A percentile compares a stretch with the other conserved stretches of the same genome.
These are phyloP conservation scores for Baudoinia panamericana DNA, from an alignment of 495 filamentous ascomycete genomes.

Conservation along the genomic window DNA sequence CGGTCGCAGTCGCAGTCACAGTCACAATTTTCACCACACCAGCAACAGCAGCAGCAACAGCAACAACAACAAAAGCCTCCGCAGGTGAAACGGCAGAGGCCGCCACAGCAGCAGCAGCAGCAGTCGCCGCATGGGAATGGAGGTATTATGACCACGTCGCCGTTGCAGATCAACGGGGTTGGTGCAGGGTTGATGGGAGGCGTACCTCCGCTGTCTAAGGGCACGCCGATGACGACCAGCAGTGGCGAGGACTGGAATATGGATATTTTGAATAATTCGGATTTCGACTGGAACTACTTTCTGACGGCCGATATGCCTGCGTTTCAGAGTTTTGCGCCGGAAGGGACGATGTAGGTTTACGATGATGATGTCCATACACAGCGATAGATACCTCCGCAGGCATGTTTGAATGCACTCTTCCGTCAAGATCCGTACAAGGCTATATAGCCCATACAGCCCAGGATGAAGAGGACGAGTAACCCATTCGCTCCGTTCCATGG, in stretches of 20 bases:
- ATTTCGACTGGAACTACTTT: conserved; percentile 21
- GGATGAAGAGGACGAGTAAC: no score
- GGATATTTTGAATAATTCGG: conserved; percentile 14
- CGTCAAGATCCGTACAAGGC: no score
- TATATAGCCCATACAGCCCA: no score
- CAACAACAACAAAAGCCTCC: background rate
- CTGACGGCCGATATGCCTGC: conserved; percentile 17
- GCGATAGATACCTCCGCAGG: no score
- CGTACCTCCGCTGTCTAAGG: background rate
- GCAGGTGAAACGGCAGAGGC: background rate
- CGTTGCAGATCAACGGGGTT: background rate
- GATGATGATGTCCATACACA: no score
- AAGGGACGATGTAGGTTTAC: conserved; percentile 17
- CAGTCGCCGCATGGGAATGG: background rate
- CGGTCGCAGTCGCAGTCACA: background rate
- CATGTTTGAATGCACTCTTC: no score
- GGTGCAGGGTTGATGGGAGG: background rate
- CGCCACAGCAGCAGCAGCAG: background rate
- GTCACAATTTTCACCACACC: no score
- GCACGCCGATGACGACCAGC: conserved; percentile 2
- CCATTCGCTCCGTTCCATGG: no score
- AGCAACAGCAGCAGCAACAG: no score
- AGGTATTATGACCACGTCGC: no score
- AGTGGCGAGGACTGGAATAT: conserved; percentile 17
- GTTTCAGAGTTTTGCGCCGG: conserved; percentile 14